phyloP scores from a whole-genome alignment of 768 basidiomycete genomes.

The Mycena galericulata region DNA sequence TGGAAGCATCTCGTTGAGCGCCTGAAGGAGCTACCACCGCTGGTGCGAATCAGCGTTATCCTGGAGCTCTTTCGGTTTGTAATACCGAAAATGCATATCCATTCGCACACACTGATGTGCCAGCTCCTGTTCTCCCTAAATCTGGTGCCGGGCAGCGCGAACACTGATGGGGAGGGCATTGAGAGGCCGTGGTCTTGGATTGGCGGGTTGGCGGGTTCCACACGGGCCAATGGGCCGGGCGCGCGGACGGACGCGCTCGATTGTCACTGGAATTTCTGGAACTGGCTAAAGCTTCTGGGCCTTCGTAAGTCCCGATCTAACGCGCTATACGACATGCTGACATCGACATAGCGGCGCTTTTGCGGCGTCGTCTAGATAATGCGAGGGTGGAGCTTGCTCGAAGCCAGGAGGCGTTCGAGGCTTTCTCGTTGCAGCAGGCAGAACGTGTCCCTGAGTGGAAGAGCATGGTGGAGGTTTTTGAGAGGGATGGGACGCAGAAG shows the following conservation, averaged over 20 bases:
- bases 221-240: conserved; percentile 50
- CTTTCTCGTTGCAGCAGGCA: not conserved
- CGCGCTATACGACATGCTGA: not conserved
- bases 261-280: conserved; percentile 41
- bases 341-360: not conserved
- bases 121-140: conserved; percentile 40
- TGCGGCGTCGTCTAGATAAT: not conserved
- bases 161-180: conserved; percentile 49
- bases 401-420: conserved; percentile 7
- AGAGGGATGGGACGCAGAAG: not conserved
- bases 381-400: not conserved
- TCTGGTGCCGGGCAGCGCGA: conserved; percentile 37
- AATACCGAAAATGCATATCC: conserved; percentile 38
- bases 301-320: conserved; percentile 34
- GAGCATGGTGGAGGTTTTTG: conserved; percentile 12
- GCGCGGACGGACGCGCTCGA: conserved; percentile 42
- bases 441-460: conserved; percentile 6
- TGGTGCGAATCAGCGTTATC: conserved; percentile 22
- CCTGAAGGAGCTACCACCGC: conserved; percentile 29
- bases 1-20: conserved; percentile 35
- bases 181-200: conserved; percentile 45
- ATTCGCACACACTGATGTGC: conserved; percentile 37
- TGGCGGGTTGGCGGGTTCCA: conserved; percentile 42
- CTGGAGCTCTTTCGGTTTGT: conserved; percentile 32
- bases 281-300: conserved; percentile 41